Evolutionary conservation across 306 rosid genomes (phyloP).

Genomic region (Acacia crassicarpa): DNA sequence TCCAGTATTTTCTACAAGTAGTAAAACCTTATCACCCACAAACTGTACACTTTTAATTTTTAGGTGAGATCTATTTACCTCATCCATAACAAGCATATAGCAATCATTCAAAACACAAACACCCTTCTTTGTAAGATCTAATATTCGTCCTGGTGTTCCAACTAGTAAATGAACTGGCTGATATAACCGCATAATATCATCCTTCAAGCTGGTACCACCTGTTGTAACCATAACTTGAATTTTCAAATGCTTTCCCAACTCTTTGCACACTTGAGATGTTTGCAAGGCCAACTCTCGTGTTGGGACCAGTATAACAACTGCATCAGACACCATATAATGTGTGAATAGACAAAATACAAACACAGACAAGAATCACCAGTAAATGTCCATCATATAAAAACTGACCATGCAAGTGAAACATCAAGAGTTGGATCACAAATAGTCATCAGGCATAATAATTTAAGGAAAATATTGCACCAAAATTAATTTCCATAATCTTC

Average conservation of each 20-base stretch:
- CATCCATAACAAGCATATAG: constrained; percentile 94
- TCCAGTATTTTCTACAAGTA: constrained; percentile 1
- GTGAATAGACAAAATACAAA: constrained; percentile 18
- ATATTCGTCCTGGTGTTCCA: constrained; percentile 97
- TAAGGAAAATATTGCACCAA: constrained; percentile 9
- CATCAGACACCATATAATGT: constrained; percentile 14
- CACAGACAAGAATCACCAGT: neutral
- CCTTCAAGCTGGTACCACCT: constrained; percentile 97
- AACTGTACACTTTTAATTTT: constrained; percentile 8
- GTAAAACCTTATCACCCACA: neutral
- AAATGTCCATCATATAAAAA: neutral
- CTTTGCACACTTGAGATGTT: constrained; percentile 99
- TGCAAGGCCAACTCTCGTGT: constrained; percentile 97
- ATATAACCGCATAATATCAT: constrained; percentile 96
- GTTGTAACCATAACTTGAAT: constrained; percentile 99
- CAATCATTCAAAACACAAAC: constrained; percentile 85
- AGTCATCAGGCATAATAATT: constrained; percentile 12
- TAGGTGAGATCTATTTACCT: constrained; percentile 51
- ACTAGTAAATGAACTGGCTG: constrained; percentile 97
- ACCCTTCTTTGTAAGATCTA: constrained; percentile 95
- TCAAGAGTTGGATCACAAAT: constrained; percentile 5
- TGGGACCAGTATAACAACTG: constrained; percentile 95
- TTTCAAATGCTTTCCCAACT: constrained; percentile 89
- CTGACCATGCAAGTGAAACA: neutral
- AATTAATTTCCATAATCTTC: neutral